Conservation (phyloP, 164 flowering plant species). For the Tetracentron sinense region DNA sequence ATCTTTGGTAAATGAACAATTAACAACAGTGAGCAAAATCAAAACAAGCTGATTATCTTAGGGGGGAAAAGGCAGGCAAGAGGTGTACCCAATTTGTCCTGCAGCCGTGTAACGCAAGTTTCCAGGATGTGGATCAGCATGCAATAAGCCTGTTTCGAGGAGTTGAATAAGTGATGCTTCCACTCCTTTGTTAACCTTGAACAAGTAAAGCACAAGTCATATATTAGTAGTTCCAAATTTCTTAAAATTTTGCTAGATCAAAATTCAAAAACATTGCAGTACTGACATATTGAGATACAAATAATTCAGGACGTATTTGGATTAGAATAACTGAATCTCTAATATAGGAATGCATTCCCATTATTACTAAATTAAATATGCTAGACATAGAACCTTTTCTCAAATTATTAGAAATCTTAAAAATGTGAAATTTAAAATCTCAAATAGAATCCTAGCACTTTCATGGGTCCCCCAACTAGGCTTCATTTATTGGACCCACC, state of each 20-base stretch:
- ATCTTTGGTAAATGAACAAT: background rate
- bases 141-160: constrained; percentile 92
- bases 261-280: background rate
- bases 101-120: constrained; percentile 74
- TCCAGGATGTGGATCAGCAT: constrained; percentile 99
- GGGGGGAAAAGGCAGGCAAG: background rate
- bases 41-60: background rate
- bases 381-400: too few species aligned
- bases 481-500: too few species aligned
- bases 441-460: too few species aligned
- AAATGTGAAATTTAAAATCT: too few species aligned
- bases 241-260: background rate
- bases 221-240: background rate
- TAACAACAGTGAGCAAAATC: background rate
- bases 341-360: background rate
- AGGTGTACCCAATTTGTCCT: constrained; percentile 74
- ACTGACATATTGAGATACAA: background rate
- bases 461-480: too few species aligned
- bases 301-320: too few species aligned
- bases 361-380: too few species aligned
- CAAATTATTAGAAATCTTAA: too few species aligned
- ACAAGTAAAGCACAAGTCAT: constrained; percentile 7
- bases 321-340: background rate
- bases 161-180: constrained; percentile 88
- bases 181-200: constrained; percentile 91